Evolutionary conservation across 495 filamentous ascomycete species (phyloP).

Genomic region (Penicillium psychrofluorescens): DNA sequence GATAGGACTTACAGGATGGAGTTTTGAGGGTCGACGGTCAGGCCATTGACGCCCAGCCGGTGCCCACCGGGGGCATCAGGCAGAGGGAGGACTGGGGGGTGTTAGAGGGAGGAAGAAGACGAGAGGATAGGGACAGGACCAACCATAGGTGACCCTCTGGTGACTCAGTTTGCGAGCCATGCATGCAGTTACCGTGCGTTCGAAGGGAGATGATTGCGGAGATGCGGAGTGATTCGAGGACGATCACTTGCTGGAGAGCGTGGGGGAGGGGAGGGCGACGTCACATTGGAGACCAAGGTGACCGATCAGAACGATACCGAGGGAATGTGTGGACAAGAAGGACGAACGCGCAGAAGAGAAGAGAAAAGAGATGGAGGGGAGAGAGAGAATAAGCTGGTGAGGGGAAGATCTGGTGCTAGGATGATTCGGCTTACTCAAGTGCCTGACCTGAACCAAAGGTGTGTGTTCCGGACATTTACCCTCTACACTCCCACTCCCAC

Average conservation of each 20-base stretch:
- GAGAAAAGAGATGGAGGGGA: constrained; percentile 2
- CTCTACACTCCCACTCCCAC: too few relatives aligned
- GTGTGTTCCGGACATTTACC: too few relatives aligned
- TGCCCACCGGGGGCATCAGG: constrained; percentile 88
- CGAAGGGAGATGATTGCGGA: constrained; percentile 28
- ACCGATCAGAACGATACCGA: background rate
- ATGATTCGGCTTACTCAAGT: background rate
- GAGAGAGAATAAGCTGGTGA: constrained; percentile 6
- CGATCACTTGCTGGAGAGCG: constrained; percentile 21
- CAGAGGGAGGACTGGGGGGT: constrained; percentile 73
- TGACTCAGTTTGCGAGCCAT: constrained; percentile 44
- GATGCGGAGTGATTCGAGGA: constrained; percentile 24
- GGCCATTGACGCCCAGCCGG: constrained; percentile 86
- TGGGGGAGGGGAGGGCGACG: constrained; percentile 17
- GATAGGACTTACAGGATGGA: constrained; percentile 68
- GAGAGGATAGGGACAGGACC: constrained; percentile 5
- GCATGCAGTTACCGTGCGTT: constrained; percentile 21
- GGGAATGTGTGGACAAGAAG: background rate
- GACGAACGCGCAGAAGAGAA: background rate
- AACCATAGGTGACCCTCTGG: constrained; percentile 46
- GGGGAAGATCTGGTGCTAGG: constrained; percentile 10
- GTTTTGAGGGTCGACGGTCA: constrained; percentile 77
- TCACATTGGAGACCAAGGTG: constrained; percentile 6
- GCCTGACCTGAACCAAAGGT: background rate
- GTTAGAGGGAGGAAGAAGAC: background rate